Base-by-base conservation (phyloP, 352 stramenopile genomes). In the Thraustotheca clavata region DNA sequence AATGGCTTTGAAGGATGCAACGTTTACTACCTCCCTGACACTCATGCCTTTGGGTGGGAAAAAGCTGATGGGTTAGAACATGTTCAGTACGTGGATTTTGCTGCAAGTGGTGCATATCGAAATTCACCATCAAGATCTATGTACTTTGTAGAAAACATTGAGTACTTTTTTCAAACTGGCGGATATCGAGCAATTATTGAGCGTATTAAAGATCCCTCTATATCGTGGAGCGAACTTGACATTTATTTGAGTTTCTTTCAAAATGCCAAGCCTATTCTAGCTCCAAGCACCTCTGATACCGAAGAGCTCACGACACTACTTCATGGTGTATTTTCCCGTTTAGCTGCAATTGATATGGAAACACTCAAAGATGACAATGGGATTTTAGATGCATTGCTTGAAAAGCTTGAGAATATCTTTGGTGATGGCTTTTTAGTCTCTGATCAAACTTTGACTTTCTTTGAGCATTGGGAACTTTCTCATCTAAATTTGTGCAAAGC, bases 21-120 rank as follows among this genome's bases (percentile, higher is more conserved):
- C 74, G 91, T 79, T 62, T 95, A 90, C 62, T 93, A 95, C 50
- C 71, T 86, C 67, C 91, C 91, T 67, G 90, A 93, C 36, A 76
- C 73, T 14, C 80, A 84, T 20, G 78, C 67, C 20, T 81, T 88
- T 59, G 76, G 72, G 3, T 69, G 79, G 0, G 67, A 69, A 46
- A 88, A 81, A 50, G 77, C 84, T 43, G 74, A 84, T 62, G 78
- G 79, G 29, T 71, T 92, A 22, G 72, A 91, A 27, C 91, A 87
- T 60, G 89, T 80, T 7, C 78, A 74, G 9, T 91, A 91, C 38
- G 62, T 92, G 41, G 69, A 72, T 72, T 1, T 73, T 90, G 16
- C n/a, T 7, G 43, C 81, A 76, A 29, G 76, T 75, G 29, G 77
- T 79, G 31, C 83, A 89, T 46, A 26, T n/a, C 33, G 55, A 12